These are phyloP conservation scores for Perkinsus marinus DNA, from an alignment of 169 alveolate genomes.

Conservation along the genomic window DNA sequence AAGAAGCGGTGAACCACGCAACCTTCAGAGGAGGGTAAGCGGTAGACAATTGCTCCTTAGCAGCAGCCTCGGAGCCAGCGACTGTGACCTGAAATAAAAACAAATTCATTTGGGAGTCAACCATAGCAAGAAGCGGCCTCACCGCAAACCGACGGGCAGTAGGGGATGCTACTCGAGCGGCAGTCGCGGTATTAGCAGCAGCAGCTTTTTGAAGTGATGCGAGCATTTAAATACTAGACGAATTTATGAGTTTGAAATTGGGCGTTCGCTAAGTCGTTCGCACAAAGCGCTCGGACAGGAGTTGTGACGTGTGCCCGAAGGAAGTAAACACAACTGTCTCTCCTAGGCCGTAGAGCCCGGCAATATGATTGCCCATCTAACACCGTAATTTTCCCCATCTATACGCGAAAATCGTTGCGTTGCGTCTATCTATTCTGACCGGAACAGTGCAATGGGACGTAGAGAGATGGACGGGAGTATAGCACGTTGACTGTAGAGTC, in stretches of 20 bases:
- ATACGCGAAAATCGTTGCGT: too few relatives aligned
- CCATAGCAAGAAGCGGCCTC: background rate
- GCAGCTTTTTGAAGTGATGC: background rate
- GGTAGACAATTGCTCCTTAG: background rate
- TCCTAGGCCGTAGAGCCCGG: too few relatives aligned
- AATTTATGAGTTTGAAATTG: background rate
- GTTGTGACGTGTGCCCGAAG: background rate
- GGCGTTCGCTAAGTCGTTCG: background rate
- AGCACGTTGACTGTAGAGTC: too few relatives aligned
- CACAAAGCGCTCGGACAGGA: background rate
- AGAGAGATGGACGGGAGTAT: too few relatives aligned
- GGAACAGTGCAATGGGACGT: too few relatives aligned
- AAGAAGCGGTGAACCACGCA: background rate
- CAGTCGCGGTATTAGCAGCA: background rate
- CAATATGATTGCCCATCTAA: too few relatives aligned
- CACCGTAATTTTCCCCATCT: too few relatives aligned
- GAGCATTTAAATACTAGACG: too few relatives aligned
- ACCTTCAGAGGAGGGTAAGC: background rate
- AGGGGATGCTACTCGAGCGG: background rate
- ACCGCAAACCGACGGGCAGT: background rate
- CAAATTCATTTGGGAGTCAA: background rate
- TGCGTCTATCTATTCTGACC: too few relatives aligned
- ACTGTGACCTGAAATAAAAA: background rate
- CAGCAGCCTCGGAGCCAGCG: background rate
- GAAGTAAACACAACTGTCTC: background rate